Percentiles rank a stretch among this genome's conserved stretches.
Conservation (phyloP, 306 rosid genomes). For the Malus asiatica region DNA sequence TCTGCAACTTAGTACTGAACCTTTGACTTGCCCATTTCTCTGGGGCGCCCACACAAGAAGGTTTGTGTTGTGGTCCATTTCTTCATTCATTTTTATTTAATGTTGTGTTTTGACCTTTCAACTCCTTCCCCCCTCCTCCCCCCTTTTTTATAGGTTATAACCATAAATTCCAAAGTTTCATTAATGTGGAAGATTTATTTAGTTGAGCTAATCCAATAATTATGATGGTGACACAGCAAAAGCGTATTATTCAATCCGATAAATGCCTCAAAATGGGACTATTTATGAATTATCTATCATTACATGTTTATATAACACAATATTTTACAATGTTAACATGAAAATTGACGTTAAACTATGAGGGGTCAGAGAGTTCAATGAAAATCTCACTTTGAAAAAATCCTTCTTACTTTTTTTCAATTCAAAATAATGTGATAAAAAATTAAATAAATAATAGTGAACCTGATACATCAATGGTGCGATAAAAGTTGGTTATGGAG, state of each 20-base stretch:
- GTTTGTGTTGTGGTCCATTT: conserved; percentile 9
- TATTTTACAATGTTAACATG: too few relatives aligned
- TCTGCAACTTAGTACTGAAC: background rate
- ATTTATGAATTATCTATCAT: too few relatives aligned
- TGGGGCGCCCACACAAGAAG: too few relatives aligned
- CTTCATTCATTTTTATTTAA: background rate
- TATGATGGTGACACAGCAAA: background rate
- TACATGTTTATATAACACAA: too few relatives aligned
- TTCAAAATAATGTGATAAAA: too few relatives aligned
- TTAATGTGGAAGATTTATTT: conserved; percentile 3
- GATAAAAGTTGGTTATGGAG: too few relatives aligned
- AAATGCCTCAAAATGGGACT: too few relatives aligned
- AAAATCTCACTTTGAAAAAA: too few relatives aligned
- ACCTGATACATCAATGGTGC: too few relatives aligned
- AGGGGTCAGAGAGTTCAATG: accelerated
- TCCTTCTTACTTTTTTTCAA: too few relatives aligned
- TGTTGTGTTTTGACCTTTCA: background rate
- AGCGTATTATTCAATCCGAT: background rate
- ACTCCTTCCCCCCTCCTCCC: background rate
- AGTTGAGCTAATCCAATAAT: background rate
- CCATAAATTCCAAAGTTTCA: conserved; percentile 9
- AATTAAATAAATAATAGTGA: background rate
- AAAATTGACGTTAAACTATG: too few relatives aligned
- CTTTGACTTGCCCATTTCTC: background rate
- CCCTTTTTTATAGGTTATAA: background rate